Evolutionary conservation across 2,329 filamentous ascomycete genomes (phyloP).

Genomic region (Fusarium sp.): DNA sequence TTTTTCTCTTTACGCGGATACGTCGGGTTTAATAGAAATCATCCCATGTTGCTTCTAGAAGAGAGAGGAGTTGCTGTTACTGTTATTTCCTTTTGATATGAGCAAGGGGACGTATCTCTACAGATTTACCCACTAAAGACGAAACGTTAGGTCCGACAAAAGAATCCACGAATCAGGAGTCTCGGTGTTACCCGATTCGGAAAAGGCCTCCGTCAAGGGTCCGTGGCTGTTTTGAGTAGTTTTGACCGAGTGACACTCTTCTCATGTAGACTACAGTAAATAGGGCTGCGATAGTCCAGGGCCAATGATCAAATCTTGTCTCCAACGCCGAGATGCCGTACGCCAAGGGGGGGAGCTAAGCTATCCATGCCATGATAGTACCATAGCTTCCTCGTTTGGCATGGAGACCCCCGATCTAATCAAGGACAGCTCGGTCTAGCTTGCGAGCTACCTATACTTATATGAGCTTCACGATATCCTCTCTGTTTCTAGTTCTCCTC

Average conservation of each 20-base stretch:
- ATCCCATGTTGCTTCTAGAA: conserved; percentile 6
- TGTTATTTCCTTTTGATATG: conserved; percentile 2
- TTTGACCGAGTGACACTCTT: conserved; percentile 5
- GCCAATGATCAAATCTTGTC: neutral
- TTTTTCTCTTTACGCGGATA: neutral
- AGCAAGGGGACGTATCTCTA: conserved; percentile 14
- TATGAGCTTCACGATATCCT: conserved; percentile 20
- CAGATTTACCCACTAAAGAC: conserved; percentile 16
- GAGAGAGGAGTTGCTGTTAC: neutral
- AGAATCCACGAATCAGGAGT: conserved; percentile 38
- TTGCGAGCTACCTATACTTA: conserved; percentile 11
- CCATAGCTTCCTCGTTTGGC: neutral
- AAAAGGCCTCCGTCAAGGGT: conserved; percentile 19
- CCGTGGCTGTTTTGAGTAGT: conserved; percentile 10
- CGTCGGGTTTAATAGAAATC: neutral
- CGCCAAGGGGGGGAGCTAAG: conserved; percentile 26
- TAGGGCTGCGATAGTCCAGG: neutral
- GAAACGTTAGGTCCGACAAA: conserved; percentile 6
- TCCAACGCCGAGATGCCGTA: conserved; percentile 33
- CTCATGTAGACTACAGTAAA: conserved; percentile 12
- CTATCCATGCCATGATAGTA: neutral
- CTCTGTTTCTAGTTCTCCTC: neutral
- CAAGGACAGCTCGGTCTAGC: neutral
- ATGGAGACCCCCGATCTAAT: conserved; percentile 3
- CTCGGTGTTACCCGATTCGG: conserved; percentile 25